Evolutionary conservation across 2,329 filamentous ascomycete species (phyloP), one percentile per base, ranked within the genome.

Genomic region (Phialocephala subalpina): DNA sequence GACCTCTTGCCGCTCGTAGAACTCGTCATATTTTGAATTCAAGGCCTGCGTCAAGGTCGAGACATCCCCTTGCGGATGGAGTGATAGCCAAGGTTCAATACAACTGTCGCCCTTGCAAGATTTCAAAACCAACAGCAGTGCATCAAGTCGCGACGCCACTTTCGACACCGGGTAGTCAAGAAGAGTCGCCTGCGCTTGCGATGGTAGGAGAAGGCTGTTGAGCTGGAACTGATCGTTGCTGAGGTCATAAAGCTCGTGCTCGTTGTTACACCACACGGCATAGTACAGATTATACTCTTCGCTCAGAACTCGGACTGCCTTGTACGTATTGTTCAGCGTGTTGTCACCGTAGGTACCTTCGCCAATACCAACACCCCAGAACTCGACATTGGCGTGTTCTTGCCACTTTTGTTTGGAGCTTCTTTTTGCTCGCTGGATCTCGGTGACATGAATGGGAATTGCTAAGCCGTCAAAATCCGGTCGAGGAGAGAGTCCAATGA

Each of bases 241-340:
- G 59, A 89, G 73, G 66, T 91, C 82, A 73, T 91, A 92, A 1
- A 90, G 81, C 74, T 92, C 88, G 59, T 86, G 84, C 72, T 90
- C 88, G 55, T 86, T 86, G n/a, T 78, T 89, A 72, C 90, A 92
- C 88, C 88, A 92, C 0, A 90, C 86, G 0, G 87, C 83, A 71
- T 92, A 92, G 67, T 87, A 86, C 6, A 91, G 74, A 70, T 83
- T 86, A 72, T 90, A 91, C 3, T 77, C 76, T 1, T 79, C 66
- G 0, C 78, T 75, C 14, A 82, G 73, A 0, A 84, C 67, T 18
- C 83, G 76, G 1, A 84, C 61, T 0, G 74, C 78, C 67, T 84
- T 84, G 74, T 84, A 84, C 0, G 82, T 84, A 67, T 84, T 84
- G 67, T 81, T 81, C 16, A 16, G n/a, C 3, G 18, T 16, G 16